phyloP scores from a whole-genome alignment of 2,329 filamentous ascomycete species.

The Hortaea werneckii region DNA sequence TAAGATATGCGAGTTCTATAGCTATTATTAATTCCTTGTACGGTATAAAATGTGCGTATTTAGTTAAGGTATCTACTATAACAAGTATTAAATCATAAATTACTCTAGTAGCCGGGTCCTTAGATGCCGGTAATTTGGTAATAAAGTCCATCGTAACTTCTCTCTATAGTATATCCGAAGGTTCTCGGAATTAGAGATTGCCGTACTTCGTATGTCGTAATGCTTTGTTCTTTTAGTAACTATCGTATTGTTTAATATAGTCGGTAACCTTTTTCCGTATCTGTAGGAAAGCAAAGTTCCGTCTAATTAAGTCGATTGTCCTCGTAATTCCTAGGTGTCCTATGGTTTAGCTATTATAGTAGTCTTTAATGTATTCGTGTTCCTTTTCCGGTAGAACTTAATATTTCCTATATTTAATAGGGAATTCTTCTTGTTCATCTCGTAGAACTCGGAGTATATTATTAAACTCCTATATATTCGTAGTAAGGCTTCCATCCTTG shows the following conservation, averaged over 20 bases:
- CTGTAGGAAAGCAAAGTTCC: slow-evolving; percentile 4
- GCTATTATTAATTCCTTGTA: slow-evolving; percentile 8
- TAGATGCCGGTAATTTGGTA: slow-evolving; percentile 9
- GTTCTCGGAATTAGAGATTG: slow-evolving; percentile 5
- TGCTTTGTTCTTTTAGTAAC: slow-evolving; percentile 5
- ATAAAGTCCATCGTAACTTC: slow-evolving; percentile 17
- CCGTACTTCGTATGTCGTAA: slow-evolving; percentile 6
- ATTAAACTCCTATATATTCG: slow-evolving; percentile 2
- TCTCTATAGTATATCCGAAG: slow-evolving; percentile 8
- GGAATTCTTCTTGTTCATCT: slow-evolving; percentile 5
- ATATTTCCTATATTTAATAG: slow-evolving; percentile 5
- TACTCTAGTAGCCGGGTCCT: slow-evolving; percentile 1
- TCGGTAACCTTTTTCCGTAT: slow-evolving; percentile 1
- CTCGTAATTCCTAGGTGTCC: slow-evolving; percentile 4
- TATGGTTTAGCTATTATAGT: slow-evolving; percentile 8
- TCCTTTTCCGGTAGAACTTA: slow-evolving; percentile 4
- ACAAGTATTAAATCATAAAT: slow-evolving; percentile 11
- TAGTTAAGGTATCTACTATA: slow-evolving; percentile 13
- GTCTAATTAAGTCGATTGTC: slow-evolving; percentile 2
- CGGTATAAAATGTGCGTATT: slow-evolving; percentile 9
- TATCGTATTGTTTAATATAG: slow-evolving; percentile 7
- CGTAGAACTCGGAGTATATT: slow-evolving; percentile 1
- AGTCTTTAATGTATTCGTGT: slow-evolving; percentile 6
- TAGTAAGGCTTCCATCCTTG: neutral
- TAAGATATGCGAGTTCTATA: slow-evolving; percentile 10